Base-by-base conservation (phyloP, 2,329 filamentous ascomycete genomes). In the Diaporthe destruens region DNA sequence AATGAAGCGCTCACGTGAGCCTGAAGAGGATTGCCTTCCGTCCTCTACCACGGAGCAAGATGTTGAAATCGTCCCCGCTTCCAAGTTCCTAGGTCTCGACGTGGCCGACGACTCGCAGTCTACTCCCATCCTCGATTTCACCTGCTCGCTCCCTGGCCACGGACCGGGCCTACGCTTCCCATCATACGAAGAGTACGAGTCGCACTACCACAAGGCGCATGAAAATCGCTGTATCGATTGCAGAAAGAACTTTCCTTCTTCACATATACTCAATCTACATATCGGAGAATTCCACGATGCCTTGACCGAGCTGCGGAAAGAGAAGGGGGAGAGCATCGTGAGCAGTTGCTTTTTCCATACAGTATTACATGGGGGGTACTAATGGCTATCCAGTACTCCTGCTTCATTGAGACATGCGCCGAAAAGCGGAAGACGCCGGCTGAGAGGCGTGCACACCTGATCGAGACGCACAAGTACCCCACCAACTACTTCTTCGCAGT, bases 391-490 rank as follows among this genome's bases (percentile, higher is more conserved):
- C 73, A 96, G 91, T 98, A 93, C 82, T 91, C 90, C 6, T 99
- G 96, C 83, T 97, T 98, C 78, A 91, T 98, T 8, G 93, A 98
- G 79, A 91, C 88, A 63, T 99, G 96, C 81, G 94, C 96, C 73
- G 90, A 93, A 76, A 91, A 94, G 80, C 98, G 95, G 83, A 90
- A 89, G 71, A 95, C 93, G 5, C 91, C 93, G 39, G 91, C 94
- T 78, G 98, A 98, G 82, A 90, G 96, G 56, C 89, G 94, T 44
- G 90, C 94, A 80, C 96, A 99, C 85, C 87, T 98, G 76, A 94
- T 98, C 76, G 95, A 98, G 85, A 98, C 98, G 84, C 96, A 99
- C 82, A 88, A 92, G 83, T 99, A 96, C 79, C 96, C 95, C 14
- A 91, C 90, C 80, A 93, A 94, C 78, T 98, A 95, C 83, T 96